Base-by-base conservation (phyloP, 306 rosid genomes). In the Medicago arabica region DNA sequence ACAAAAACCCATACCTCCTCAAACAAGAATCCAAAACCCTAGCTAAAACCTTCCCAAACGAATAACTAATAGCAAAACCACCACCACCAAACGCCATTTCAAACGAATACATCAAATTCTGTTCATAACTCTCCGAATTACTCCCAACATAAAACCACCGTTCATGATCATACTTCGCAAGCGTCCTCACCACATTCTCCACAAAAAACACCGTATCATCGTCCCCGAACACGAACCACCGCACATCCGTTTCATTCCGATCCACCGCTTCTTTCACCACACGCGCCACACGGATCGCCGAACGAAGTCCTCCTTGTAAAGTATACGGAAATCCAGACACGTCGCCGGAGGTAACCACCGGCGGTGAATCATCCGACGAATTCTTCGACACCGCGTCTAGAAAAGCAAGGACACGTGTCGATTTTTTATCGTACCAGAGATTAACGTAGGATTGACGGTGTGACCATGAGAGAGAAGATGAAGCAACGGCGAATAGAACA, bases 71-170 rank as follows among this genome's bases (percentile, higher is more conserved):
- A 11, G 97, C 99, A 36, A 92, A 95, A 1, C 99, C 99, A 0
- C 97, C 97, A 4, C 99, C 99, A 11, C 99, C 99, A 53, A 90
- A 95, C 16, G 99, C 97, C 99, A 95, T 90, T 6, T 88, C 83
- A 21, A 95, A 95, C 17, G 92, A 82, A 70, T 90, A 25, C 86
- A 75, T 83, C 19, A 50, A 75, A 9, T 95, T 90, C 92, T 95
- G 99, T 25, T 73, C 85, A 49, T 85, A 90, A 63, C 97, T 28
- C 31, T 95, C 99, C 6, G 99, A 95, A 69, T 80, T 86, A 69
- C 88, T 69, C 47, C 98, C 99, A 0, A 95, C 62, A 44, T 95
- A 95, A 70, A 64, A 86, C 97, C 97, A 95, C 82, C 80, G 19
- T 1, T 86, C 71, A 16, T 95, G 97, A 8, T 95, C 97, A 53